phyloP scores from a whole-genome alignment of 345 rosid species.

The Pelargonium nanum region DNA sequence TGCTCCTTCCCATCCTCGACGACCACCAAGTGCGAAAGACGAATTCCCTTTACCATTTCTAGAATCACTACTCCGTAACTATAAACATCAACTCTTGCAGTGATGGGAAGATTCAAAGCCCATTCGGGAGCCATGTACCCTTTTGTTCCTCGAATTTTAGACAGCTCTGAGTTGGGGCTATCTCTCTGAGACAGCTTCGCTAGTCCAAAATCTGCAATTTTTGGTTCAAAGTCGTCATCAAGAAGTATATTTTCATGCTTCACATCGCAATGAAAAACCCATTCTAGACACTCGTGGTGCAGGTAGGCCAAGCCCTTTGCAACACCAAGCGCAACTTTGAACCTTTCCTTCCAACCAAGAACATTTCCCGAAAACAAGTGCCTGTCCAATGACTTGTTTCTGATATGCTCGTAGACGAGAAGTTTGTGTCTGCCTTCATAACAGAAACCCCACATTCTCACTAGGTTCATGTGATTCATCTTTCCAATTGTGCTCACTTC shows the following conservation, averaged over 20 bases:
- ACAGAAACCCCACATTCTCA: conserved; percentile 29
- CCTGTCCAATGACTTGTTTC: conserved; percentile 9
- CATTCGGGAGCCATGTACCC: conserved; percentile 34
- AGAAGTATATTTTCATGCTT: conserved; percentile 22
- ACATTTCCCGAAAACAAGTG: background rate
- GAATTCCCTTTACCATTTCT: conserved; percentile 30
- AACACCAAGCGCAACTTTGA: conserved; percentile 13
- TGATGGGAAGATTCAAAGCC: conserved; percentile 28
- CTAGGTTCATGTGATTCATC: conserved; percentile 30
- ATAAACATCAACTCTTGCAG: conserved; percentile 32
- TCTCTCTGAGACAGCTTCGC: conserved; percentile 11
- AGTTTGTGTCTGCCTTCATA: conserved; percentile 19
- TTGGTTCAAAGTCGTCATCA: conserved; percentile 11
- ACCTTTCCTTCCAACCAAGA: conserved; percentile 17
- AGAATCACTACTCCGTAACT: conserved; percentile 36
- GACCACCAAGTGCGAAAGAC: conserved; percentile 21
- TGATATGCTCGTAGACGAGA: conserved; percentile 18
- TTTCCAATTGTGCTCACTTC: conserved; percentile 31
- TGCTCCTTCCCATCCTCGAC: conserved; percentile 15
- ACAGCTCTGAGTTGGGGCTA: background rate
- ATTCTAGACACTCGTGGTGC: conserved; percentile 32
- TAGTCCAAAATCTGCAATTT: conserved; percentile 19
- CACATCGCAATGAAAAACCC: conserved; percentile 26
- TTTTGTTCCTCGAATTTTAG: conserved; percentile 17
- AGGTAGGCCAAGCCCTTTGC: conserved; percentile 30